Base-by-base conservation (phyloP, 73 alveolate genomes). In the Blepharisma stoltei region DNA sequence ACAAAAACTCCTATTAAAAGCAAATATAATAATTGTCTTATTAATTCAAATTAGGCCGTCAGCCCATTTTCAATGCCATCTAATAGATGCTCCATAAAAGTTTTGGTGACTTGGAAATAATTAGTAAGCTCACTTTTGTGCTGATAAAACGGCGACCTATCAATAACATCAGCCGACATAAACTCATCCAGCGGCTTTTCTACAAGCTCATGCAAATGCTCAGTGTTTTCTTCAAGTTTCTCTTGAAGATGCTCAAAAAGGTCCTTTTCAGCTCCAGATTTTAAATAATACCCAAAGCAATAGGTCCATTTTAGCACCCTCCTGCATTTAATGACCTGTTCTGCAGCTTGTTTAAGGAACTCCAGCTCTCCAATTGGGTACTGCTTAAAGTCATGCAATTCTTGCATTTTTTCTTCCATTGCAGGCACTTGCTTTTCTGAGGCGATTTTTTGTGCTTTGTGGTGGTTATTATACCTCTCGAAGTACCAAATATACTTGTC, bases 261-360 rank as follows among this genome's bases (percentile, higher is more conserved):
- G 6, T 77, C 77, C 48, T 66, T 76, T 44, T 81, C 90, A 47
- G 69, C 81, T 41, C 52, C 80, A 11, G 76, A 78, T 53, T 81
- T 78, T 81, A 91, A 78, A 81, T 82, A 95, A 83, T 80, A 95
- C 6, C 97, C 97, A 81, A 77, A 90, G 5, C 89, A 85, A 77
- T 95, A 95, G 3, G 99, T 92, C 86, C 86, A 92, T 78, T 92
- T 95, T 53, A 95, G 78, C 9, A 95, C 92, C 70, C 86, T 38
- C 70, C 96, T 92, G 81, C 99, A 92, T 54, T 73, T 87, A 48
- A 92, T 85, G 48, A 95, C 97, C 69, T 88, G 92, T 20, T 76
- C 83, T 8, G 88, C 70, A 6, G 96, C 98, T 37, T 92, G 93
- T 43, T 89, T 90, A 14, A 94, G 86, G 76, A 94, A 94, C 47